Evolutionary conservation across 129 eudicot genomes (phyloP).

Genomic region (Lactuca sativa): DNA sequence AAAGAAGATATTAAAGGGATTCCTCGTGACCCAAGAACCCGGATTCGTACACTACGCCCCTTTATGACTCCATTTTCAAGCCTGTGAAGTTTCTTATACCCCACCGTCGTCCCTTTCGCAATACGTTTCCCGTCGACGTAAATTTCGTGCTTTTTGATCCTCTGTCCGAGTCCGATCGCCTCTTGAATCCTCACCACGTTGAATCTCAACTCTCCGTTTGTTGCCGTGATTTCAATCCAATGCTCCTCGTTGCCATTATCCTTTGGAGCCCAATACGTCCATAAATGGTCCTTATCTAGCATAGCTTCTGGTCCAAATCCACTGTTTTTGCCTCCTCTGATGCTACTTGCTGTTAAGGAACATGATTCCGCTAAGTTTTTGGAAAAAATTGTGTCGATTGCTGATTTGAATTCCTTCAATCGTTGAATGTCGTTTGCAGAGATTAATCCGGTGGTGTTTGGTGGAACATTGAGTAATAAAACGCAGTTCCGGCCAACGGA

Average conservation of each 20-base stretch:
- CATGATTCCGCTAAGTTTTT: conserved; percentile 58
- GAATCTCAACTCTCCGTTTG: conserved; percentile 38
- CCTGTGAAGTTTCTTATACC: conserved; percentile 87
- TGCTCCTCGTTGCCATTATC: conserved; percentile 34
- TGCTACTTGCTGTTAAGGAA: conserved; percentile 56
- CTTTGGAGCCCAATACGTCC: conserved; percentile 92
- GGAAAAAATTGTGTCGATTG: conserved; percentile 56
- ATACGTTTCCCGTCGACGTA: conserved; percentile 57
- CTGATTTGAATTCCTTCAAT: conserved; percentile 53
- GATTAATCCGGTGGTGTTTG: conserved; percentile 72
- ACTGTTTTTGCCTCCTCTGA: conserved; percentile 59
- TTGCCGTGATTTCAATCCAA: conserved; percentile 62
- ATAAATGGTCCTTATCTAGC: conserved; percentile 62
- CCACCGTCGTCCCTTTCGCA: conserved; percentile 70
- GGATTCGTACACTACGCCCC: conserved; percentile 49
- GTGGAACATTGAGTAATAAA: conserved; percentile 77
- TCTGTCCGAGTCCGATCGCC: conserved; percentile 79
- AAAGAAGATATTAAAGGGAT: conserved; percentile 72
- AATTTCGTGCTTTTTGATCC: conserved; percentile 59
- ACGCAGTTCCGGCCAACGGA: conserved; percentile 90
- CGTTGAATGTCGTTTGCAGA: conserved; percentile 58
- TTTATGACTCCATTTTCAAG: conserved; percentile 45
- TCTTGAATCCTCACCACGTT: conserved; percentile 88
- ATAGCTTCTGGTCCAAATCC: conserved; percentile 54
- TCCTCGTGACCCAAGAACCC: conserved; percentile 55